Conservation (phyloP, 306 rosid species). For the Quercus agrifolia region DNA sequence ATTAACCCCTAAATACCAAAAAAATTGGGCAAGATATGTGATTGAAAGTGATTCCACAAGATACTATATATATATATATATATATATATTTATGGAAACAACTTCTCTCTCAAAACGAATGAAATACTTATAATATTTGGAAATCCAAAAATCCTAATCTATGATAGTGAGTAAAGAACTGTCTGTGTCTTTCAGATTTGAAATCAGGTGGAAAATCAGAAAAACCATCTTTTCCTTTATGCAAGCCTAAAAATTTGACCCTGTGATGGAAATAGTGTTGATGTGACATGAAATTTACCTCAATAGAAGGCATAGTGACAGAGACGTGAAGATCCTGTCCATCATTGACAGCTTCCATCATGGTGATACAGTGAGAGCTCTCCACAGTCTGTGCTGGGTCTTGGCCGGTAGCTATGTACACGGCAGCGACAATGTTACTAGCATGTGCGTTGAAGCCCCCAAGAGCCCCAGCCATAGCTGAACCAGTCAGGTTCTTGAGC, state of each 20-base stretch:
- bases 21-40: background rate
- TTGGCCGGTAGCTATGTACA: conserved; percentile 89
- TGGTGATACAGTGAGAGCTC: conserved; percentile 89
- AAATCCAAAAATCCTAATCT: too few relatives aligned
- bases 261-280: background rate
- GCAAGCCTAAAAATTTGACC: background rate
- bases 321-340: conserved; percentile 85
- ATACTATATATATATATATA: too few relatives aligned
- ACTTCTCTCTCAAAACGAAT: too few relatives aligned
- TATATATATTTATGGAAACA: too few relatives aligned
- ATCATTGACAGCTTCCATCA: conserved; percentile 83
- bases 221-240: background rate
- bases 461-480: conserved; percentile 88
- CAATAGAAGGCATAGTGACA: conserved; percentile 91
- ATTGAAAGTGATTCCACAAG: background rate
- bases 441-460: conserved; percentile 98
- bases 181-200: too few relatives aligned
- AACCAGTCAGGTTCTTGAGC: conserved; percentile 90
- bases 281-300: conserved; percentile 35
- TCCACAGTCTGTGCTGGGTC: conserved; percentile 96
- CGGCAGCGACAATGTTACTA: conserved; percentile 76
- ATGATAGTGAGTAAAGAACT: too few relatives aligned
- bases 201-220: background rate
- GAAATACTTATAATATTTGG: too few relatives aligned
- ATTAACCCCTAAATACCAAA: too few relatives aligned